phyloP scores from a whole-genome alignment of 2,329 filamentous ascomycete species.

The Helicocarpus griseus region DNA sequence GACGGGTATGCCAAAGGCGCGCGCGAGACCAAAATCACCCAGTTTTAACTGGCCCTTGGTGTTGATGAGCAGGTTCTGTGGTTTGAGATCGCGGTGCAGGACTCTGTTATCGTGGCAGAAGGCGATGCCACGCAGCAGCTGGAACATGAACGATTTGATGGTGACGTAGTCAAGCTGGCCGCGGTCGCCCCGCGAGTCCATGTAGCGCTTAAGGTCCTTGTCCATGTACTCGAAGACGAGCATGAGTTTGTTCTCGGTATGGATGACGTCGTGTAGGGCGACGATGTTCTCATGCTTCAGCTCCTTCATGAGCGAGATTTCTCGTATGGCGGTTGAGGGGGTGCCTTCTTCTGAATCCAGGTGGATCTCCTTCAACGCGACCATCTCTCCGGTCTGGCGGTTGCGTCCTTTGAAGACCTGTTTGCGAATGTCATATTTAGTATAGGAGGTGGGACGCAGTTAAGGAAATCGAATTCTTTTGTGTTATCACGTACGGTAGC shows the following conservation, averaged over 20 bases:
- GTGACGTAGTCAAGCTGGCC: constrained; percentile 79
- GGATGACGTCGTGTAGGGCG: constrained; percentile 93
- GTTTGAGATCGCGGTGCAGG: constrained; percentile 89
- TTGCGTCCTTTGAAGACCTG: constrained; percentile 98
- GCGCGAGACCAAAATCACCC: constrained; percentile 86
- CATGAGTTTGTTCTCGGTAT: constrained; percentile 99
- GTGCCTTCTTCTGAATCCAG: constrained; percentile 98
- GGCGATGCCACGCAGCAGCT: constrained; percentile 87
- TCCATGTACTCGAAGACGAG: constrained; percentile 99
- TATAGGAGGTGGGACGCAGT: background rate
- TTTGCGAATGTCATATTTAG: background rate
- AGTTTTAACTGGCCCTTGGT: constrained; percentile 82
- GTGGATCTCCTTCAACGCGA: constrained; percentile 96
- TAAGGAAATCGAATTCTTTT: constrained; percentile 4
- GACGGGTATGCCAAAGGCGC: constrained; percentile 92
- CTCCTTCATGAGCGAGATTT: constrained; percentile 99
- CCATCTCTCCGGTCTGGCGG: constrained; percentile 89
- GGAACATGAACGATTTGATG: constrained; percentile 99
- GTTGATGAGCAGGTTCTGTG: constrained; percentile 94
- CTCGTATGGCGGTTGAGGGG: constrained; percentile 90
- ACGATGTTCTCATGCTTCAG: constrained; percentile 98
- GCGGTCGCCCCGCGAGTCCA: constrained; percentile 85
- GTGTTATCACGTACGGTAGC: constrained; percentile 65
- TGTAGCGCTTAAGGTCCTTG: constrained; percentile 95
- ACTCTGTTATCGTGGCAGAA: constrained; percentile 98